These are phyloP conservation scores for Thozetella sp. DNA, from an alignment of 495 filamentous ascomycete species.

Conservation along the genomic window DNA sequence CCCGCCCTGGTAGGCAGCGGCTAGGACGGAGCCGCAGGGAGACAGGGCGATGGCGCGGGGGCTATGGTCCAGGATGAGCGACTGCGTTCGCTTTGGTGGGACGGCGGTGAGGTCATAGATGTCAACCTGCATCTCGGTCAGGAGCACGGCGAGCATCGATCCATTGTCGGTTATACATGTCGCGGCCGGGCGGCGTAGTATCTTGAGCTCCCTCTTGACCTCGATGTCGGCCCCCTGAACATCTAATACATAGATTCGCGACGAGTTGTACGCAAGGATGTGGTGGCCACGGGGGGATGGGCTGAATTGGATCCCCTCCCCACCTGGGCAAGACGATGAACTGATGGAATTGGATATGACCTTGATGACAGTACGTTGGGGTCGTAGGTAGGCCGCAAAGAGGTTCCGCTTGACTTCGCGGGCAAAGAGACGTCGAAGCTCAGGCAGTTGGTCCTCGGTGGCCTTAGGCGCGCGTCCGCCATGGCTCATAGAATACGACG, in stretches of 20 bases:
- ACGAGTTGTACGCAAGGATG: conserved; percentile 82
- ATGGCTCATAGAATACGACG: conserved; percentile 64
- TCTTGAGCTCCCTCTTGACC: conserved; percentile 79
- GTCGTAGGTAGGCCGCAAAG: conserved; percentile 77
- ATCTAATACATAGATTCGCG: conserved; percentile 79
- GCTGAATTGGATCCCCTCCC: conserved; percentile 83
- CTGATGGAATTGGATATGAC: conserved; percentile 83
- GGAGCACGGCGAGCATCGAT: conserved; percentile 74
- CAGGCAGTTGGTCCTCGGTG: conserved; percentile 54
- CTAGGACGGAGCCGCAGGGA: conserved; percentile 78
- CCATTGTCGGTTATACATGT: conserved; percentile 82
- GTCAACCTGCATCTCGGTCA: conserved; percentile 79
- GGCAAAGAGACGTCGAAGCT: conserved; percentile 68
- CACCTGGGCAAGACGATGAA: conserved; percentile 79
- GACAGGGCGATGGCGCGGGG: conserved; percentile 80
- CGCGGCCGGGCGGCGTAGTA: conserved; percentile 73
- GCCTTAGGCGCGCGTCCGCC: conserved; percentile 33
- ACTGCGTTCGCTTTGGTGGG: conserved; percentile 66
- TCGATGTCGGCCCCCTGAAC: conserved; percentile 54
- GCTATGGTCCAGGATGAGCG: conserved; percentile 73
- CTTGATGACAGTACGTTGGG: conserved; percentile 68
- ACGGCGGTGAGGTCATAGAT: conserved; percentile 69
- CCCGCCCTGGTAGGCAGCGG: conserved; percentile 82
- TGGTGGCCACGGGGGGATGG: conserved; percentile 75
- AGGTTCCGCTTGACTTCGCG: conserved; percentile 75